These are phyloP conservation scores for Xylogone sp. DNA, from an alignment of 2,329 filamentous ascomycete species.

Conservation along the genomic window DNA sequence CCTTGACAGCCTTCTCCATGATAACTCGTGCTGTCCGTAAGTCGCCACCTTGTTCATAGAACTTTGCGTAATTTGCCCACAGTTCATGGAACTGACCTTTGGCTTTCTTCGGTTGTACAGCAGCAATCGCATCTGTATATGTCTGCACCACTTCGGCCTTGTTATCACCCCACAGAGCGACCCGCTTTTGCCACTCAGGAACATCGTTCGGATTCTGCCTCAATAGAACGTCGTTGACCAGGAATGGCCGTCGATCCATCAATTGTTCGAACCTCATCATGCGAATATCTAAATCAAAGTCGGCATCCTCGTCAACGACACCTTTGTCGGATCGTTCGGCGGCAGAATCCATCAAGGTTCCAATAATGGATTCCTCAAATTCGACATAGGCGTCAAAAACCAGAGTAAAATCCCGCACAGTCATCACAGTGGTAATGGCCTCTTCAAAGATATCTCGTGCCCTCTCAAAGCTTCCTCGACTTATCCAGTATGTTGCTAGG, in stretches of 20 bases:
- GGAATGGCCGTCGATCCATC: conserved; percentile 93
- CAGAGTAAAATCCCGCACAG: conserved; percentile 92
- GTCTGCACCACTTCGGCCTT: conserved; percentile 87
- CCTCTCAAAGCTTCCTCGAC: conserved; percentile 85
- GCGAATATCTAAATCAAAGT: conserved; percentile 91
- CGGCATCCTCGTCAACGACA: conserved; percentile 73
- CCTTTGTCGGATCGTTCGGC: conserved; percentile 76
- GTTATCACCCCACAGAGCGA: conserved; percentile 94
- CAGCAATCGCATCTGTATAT: conserved; percentile 89
- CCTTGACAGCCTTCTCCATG: conserved; percentile 96
- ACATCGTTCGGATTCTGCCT: conserved; percentile 97
- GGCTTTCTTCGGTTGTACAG: conserved; percentile 91
- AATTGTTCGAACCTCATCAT: conserved; percentile 98
- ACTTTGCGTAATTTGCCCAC: conserved; percentile 95
- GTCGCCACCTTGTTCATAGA: conserved; percentile 88
- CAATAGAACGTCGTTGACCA: conserved; percentile 92
- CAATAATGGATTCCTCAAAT: conserved; percentile 94
- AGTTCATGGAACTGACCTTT: conserved; percentile 90
- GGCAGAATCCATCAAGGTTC: conserved; percentile 84
- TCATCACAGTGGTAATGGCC: conserved; percentile 97
- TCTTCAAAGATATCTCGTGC: conserved; percentile 94
- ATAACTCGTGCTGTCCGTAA: conserved; percentile 83
- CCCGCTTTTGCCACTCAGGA: conserved; percentile 93
- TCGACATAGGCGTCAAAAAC: conserved; percentile 96
- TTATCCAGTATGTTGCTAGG: conserved; percentile 94